Evolutionary conservation across 1,284 basidiomycete species (phyloP).

Genomic region (Chalciporus sp.): DNA sequence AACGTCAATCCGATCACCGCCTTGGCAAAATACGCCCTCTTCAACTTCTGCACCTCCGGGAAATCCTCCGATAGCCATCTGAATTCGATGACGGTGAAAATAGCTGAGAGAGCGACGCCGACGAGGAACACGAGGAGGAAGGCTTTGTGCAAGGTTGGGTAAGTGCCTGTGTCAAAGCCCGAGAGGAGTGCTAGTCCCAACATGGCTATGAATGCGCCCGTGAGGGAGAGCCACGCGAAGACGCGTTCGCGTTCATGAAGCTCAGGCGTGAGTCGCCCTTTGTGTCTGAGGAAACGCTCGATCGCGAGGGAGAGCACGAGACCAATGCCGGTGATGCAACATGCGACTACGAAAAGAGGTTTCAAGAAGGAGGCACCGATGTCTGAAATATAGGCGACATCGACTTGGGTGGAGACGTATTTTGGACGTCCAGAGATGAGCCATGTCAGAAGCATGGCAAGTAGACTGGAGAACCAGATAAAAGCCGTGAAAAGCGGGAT

Average conservation of each 20-base stretch:
- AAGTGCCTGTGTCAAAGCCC: constrained; percentile 64
- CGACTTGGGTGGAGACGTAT: constrained; percentile 52
- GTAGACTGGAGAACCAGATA: constrained; percentile 66
- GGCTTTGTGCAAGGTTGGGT: constrained; percentile 50
- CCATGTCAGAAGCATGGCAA: constrained; percentile 72
- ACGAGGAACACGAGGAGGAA: constrained; percentile 69
- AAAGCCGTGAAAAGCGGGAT: constrained; percentile 60
- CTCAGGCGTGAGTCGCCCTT: constrained; percentile 61
- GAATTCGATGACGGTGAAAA: constrained; percentile 74
- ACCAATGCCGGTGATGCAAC: constrained; percentile 57
- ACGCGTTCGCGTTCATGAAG: constrained; percentile 59
- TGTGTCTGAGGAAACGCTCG: constrained; percentile 65
- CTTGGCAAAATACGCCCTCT: constrained; percentile 62
- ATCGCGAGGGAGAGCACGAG: constrained; percentile 62
- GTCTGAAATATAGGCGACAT: constrained; percentile 74
- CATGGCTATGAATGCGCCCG: constrained; percentile 62
- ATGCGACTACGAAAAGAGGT: constrained; percentile 68
- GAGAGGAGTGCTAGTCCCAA: constrained; percentile 60
- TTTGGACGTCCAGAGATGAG: constrained; percentile 48
- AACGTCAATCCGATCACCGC: constrained; percentile 57
- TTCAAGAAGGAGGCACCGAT: constrained; percentile 70
- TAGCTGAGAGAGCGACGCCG: constrained; percentile 65
- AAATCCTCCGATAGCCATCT: constrained; percentile 66
- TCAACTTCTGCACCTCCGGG: constrained; percentile 46
- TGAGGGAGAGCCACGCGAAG: constrained; percentile 56